A percentile compares a stretch with the other conserved stretches of the same genome.
Conservation (phyloP, 2,329 filamentous ascomycete species). For the Aspergillus fumigatiaffinis region DNA sequence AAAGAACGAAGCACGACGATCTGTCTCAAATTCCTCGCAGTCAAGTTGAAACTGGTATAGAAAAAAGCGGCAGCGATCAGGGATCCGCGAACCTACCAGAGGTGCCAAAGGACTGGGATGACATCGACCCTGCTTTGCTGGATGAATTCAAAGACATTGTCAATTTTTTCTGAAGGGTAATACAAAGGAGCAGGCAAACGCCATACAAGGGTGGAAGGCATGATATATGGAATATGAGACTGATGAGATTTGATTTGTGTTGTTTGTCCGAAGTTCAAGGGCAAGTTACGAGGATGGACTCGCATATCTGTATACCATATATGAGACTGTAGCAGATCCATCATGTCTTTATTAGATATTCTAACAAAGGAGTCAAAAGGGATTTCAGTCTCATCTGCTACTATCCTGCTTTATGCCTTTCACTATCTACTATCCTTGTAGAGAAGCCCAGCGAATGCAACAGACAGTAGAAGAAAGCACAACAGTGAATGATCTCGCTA, state of each 20-base stretch:
- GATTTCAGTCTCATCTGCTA: background rate
- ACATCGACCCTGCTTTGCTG: conserved; percentile 35
- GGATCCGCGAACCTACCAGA: background rate
- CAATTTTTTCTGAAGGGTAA: conserved; percentile 30
- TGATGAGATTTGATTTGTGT: background rate
- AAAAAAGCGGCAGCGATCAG: conserved; percentile 7
- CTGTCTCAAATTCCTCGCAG: background rate
- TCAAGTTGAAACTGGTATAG: background rate
- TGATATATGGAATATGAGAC: background rate
- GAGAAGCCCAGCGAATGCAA: background rate
- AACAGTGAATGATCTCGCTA: background rate
- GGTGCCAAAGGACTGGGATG: conserved; percentile 27
- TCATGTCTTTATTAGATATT: background rate
- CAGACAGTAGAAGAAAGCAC: background rate
- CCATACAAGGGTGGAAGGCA: background rate
- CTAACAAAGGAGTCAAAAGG: background rate
- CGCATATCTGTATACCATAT: background rate
- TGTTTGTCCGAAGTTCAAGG: background rate
- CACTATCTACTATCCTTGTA: background rate
- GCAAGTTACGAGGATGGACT: background rate
- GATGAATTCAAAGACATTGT: conserved; percentile 41
- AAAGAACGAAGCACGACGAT: background rate
- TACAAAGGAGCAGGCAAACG: background rate
- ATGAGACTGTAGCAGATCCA: background rate
- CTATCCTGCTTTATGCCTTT: background rate